phyloP scores from a whole-genome alignment of 2,329 filamentous ascomycete genomes.

The Colletotrichum viniferum region DNA sequence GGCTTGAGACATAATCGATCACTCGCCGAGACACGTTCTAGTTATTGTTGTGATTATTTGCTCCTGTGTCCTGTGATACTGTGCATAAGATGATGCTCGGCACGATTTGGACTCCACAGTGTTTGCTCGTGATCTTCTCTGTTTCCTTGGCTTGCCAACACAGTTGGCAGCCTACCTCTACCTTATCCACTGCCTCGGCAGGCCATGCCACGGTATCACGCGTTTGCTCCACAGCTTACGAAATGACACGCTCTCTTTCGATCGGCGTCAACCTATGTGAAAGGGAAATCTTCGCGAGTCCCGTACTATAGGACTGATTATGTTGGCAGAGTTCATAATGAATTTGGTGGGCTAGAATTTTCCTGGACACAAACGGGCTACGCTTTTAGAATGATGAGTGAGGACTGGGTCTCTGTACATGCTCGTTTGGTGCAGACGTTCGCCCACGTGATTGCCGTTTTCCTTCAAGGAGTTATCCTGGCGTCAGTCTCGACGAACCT shows the following conservation, averaged over 20 bases:
- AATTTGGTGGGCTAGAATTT: background rate
- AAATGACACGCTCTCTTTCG: background rate
- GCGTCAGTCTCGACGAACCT: background rate
- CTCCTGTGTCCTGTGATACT: background rate
- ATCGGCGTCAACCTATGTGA: background rate
- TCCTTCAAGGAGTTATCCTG: background rate
- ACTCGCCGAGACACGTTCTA: conserved; percentile 21
- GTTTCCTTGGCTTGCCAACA: background rate
- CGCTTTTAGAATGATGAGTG: background rate
- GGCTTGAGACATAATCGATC: conserved; percentile 21
- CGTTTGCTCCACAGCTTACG: background rate
- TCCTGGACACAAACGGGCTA: background rate
- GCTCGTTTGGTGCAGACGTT: background rate
- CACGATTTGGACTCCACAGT: background rate
- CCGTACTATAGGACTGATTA: background rate
- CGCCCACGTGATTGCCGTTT: background rate
- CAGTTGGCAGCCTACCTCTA: background rate
- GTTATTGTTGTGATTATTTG: background rate
- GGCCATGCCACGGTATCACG: background rate
- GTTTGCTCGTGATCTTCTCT: background rate
- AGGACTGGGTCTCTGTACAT: background rate
- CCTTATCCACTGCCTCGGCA: background rate
- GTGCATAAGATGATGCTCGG: background rate
- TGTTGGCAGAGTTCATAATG: background rate
- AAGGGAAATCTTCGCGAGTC: background rate